Evolutionary conservation across 805 yeast species (phyloP).

Genomic region (Dipodascus geniculatus): DNA sequence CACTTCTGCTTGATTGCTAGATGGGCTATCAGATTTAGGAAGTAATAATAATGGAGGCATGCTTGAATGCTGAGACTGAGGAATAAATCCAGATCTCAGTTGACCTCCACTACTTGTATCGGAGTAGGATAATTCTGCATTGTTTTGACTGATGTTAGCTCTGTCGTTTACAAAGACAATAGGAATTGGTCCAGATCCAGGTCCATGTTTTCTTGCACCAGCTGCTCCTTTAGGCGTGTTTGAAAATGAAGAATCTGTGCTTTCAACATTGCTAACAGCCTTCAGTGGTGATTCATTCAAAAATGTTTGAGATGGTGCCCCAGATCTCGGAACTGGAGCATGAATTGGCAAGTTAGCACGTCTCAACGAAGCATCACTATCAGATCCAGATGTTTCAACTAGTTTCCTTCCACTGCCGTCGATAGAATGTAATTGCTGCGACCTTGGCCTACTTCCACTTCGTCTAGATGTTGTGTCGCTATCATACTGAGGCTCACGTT

Average conservation of each 20-base stretch:
- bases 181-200: neutral
- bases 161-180: neutral
- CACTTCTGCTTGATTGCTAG: too few relatives aligned
- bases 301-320: neutral
- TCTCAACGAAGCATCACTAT: neutral
- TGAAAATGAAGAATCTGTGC: neutral
- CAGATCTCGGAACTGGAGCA: neutral
- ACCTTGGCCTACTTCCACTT: neutral
- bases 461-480: neutral
- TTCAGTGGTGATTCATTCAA: neutral
- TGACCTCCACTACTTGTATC: neutral
- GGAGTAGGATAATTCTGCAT: neutral
- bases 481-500: neutral
- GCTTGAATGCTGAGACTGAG: neutral
- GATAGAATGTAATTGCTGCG: too few relatives aligned
- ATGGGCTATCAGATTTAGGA: too few relatives aligned
- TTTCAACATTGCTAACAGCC: neutral
- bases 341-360: neutral
- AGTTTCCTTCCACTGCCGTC: too few relatives aligned
- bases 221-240: neutral
- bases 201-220: neutral
- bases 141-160: neutral
- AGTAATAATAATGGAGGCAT: too few relatives aligned
- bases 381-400: neutral
- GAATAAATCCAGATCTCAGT: neutral